Base-by-base conservation (phyloP, 1,139 yeast genomes). In the Suhomyces terraborum region DNA sequence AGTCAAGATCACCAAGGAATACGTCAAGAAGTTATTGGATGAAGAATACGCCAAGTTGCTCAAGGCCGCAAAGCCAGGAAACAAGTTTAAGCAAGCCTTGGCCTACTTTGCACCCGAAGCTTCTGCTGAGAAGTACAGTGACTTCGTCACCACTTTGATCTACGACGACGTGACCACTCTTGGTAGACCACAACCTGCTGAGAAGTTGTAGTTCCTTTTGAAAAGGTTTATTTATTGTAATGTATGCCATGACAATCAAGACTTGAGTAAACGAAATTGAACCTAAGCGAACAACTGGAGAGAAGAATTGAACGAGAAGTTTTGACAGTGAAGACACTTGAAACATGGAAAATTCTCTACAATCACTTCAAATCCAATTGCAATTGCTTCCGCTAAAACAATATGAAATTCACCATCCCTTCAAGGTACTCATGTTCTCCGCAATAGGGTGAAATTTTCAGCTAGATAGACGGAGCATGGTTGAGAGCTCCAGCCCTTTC, bases 41-140 rank as follows among this genome's bases (percentile, higher is more conserved):
- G 88, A 84, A 58, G 89, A 83, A 62, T 77, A 75, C 47, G 68
- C 66, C 44, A 79, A 81, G 64, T 76, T 84, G 66, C 69, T 67
- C 48, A 56, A 65, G 41, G 50, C 65, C 47, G 76, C 73, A 38
- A 64, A 60, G 49, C 66, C 77, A 36, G 85, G 86, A 43, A 72
- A 76, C 58, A 67, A 75, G 55, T 80, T 84, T 59, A 73, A 78
- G 66, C 80, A 77, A 46, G 93, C 88, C 49, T 79, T 82, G 52
- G 75, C 69, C 41, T 79, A 75, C 67, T 80, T 82, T 64, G 77
- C 68, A 49, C 85, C 86, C 27, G 87, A 82, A 62, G 80, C 82
- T 47, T 71, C 79, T 51, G 86, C 80, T 51, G 82, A 79, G 54
- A 75, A 72, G 56, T 81, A 82, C 64, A 79, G 86, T 44, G 91